phyloP scores from a whole-genome alignment of 2,329 filamentous ascomycete genomes.

The Whalleya microplaca region DNA sequence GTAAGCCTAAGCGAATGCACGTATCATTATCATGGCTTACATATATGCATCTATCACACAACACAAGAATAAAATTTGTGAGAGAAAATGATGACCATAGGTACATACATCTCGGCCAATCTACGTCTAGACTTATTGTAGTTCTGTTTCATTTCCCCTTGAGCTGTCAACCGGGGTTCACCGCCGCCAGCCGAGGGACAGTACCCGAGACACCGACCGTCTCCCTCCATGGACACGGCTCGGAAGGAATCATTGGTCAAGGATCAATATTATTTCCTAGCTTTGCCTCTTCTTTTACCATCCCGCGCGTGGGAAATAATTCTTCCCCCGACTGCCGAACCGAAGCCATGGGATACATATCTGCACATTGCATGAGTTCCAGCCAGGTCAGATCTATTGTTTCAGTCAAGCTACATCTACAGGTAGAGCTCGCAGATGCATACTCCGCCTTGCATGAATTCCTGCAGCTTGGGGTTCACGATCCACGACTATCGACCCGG shows the following conservation, averaged over 20 bases:
- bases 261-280: background rate
- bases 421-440: background rate
- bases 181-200: background rate
- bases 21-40: too few species aligned
- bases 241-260: background rate
- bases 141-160: background rate
- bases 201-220: background rate
- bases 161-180: background rate
- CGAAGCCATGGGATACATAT: background rate
- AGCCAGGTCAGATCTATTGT: background rate
- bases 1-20: background rate
- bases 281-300: background rate
- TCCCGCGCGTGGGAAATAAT: background rate
- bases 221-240: background rate
- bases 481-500: conserved; percentile 15
- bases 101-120: too few species aligned
- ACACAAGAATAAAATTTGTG: too few species aligned
- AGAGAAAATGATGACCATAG: too few species aligned
- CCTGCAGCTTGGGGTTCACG: conserved; percentile 16
- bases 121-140: background rate
- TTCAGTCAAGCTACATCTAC: conserved; percentile 4
- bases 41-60: too few species aligned
- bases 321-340: background rate
- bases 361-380: conserved; percentile 2
- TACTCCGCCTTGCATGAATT: conserved; percentile 7